Evolutionary conservation across 495 filamentous ascomycete species (phyloP).

Genomic region (Paragyromitra xinjiangensis): DNA sequence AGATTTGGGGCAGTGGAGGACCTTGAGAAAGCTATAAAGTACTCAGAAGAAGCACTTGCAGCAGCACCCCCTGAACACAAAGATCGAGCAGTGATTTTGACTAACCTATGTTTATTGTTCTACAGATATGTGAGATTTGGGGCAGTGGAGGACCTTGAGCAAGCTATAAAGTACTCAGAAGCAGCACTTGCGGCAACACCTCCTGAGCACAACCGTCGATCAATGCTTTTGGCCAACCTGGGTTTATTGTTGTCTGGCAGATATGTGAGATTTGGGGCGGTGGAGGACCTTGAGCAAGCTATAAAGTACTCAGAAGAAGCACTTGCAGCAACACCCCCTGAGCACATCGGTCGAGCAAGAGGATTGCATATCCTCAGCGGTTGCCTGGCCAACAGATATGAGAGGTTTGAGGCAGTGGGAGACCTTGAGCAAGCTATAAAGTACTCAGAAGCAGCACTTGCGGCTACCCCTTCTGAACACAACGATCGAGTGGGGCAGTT

Average conservation of each 20-base stretch:
- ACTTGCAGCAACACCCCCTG: too few species aligned
- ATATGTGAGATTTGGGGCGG: neutral
- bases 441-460: too few species aligned
- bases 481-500: neutral
- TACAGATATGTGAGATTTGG: neutral
- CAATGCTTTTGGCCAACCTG: neutral
- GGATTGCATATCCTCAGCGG: too few species aligned
- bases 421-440: too few species aligned
- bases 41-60: neutral
- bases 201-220: neutral
- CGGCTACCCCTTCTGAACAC: neutral
- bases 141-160: neutral
- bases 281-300: too few species aligned
- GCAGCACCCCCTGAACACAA: neutral
- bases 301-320: neutral
- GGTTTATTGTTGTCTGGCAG: neutral
- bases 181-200: neutral
- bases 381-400: too few species aligned
- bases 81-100: too few species aligned
- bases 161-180: neutral
- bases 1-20: neutral
- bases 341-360: too few species aligned
- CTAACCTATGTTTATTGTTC: too few species aligned
- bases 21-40: neutral
- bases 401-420: neutral